A percentile compares a stretch with the other conserved stretches of the same genome.
phyloP scores from a whole-genome alignment of 2,329 filamentous ascomycete genomes.

The Blumeria graminis region DNA sequence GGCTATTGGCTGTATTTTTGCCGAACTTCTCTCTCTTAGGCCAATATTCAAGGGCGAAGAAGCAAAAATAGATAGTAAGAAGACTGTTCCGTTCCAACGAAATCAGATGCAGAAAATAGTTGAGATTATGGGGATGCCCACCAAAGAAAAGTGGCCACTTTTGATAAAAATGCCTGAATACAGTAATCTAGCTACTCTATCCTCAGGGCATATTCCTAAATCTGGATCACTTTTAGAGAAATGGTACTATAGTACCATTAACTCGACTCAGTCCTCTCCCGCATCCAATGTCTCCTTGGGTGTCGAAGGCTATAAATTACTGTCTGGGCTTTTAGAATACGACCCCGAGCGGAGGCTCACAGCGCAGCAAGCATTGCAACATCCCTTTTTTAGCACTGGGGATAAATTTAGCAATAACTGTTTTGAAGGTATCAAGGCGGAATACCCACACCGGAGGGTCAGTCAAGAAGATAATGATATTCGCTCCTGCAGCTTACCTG shows the following conservation, averaged over 20 bases:
- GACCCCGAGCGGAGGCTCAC: slow-evolving; percentile 76
- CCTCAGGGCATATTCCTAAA: slow-evolving; percentile 19
- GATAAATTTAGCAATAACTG: slow-evolving; percentile 54
- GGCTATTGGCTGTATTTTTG: slow-evolving; percentile 96
- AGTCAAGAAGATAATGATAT: slow-evolving; percentile 95
- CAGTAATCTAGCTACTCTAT: slow-evolving; percentile 35
- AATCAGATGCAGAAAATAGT: slow-evolving; percentile 99
- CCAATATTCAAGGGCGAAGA: slow-evolving; percentile 98
- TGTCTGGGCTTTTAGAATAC: slow-evolving; percentile 70
- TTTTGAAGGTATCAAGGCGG: slow-evolving; percentile 69
- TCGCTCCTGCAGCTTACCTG: slow-evolving; percentile 64
- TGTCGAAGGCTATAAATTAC: slow-evolving; percentile 55
- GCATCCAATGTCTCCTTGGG: slow-evolving; percentile 33
- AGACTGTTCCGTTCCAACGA: slow-evolving; percentile 86
- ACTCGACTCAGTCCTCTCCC: slow-evolving; percentile 22
- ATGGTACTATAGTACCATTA: slow-evolving; percentile 53
- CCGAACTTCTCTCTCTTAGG: slow-evolving; percentile 66
- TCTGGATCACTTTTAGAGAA: slow-evolving; percentile 35
- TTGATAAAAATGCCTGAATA: slow-evolving; percentile 75
- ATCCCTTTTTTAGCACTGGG: slow-evolving; percentile 62
- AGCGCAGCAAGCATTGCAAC: slow-evolving; percentile 67
- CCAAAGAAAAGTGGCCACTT: slow-evolving; percentile 70
- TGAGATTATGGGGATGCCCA: slow-evolving; percentile 80
- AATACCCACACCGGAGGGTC: slow-evolving; percentile 76
- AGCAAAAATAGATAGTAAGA: slow-evolving; percentile 96